These are phyloP conservation scores for Flammula alnicola DNA, from an alignment of 1,284 basidiomycete species.

Conservation along the genomic window DNA sequence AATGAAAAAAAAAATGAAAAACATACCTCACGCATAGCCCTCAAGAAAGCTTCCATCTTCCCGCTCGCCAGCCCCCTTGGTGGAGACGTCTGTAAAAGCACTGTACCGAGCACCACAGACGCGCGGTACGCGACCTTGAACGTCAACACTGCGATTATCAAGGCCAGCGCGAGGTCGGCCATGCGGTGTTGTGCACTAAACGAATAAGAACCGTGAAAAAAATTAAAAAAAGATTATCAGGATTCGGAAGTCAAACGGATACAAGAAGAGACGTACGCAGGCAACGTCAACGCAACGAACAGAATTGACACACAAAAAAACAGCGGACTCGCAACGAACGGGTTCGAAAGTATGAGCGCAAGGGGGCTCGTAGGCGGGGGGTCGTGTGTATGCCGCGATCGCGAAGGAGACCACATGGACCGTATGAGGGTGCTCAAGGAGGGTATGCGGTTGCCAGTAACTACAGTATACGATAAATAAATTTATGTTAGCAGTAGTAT, in stretches of 20 bases:
- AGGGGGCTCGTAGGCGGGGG: conserved; percentile 41
- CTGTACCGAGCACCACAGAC: conserved; percentile 77
- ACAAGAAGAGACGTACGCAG: conserved; percentile 46
- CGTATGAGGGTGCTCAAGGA: conserved; percentile 48
- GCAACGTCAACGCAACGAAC: conserved; percentile 47
- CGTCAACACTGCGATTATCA: conserved; percentile 74
- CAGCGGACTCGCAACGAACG: conserved; percentile 49
- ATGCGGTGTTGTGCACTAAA: conserved; percentile 61
- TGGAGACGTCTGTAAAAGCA: conserved; percentile 88
- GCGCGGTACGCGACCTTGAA: conserved; percentile 83
- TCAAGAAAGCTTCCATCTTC: conserved; percentile 79
- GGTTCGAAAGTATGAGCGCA: conserved; percentile 54
- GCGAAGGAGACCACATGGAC: conserved; percentile 46
- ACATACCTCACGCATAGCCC: conserved; percentile 79
- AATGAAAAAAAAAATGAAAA: conserved; percentile 1
- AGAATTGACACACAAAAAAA: conserved; percentile 49
- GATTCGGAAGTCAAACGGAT: not conserved
- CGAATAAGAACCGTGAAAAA: too few relatives aligned
- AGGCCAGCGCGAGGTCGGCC: conserved; percentile 78
- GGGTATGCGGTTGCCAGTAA: conserved; percentile 60
- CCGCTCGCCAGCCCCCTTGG: conserved; percentile 58
- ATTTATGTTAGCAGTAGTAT: not conserved
- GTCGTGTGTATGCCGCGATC: conserved; percentile 35
- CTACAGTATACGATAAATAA: conserved; percentile 38
- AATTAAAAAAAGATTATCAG: not conserved